These are phyloP conservation scores for Anethum foeniculum DNA, from an alignment of 140 eudicot genomes.

Conservation along the genomic window DNA sequence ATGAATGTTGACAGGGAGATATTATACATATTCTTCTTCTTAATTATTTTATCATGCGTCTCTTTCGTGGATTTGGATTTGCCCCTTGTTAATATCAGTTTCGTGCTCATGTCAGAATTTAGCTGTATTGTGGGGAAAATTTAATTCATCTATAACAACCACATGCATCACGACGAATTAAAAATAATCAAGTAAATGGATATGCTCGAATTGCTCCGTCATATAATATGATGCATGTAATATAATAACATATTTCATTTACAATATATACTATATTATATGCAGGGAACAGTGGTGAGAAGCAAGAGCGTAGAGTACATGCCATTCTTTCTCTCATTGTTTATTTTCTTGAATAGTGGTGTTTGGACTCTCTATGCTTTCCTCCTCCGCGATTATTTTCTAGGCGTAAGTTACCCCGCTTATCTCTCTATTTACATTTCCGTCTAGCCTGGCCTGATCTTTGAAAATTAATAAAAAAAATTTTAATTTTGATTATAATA, in stretches of 20 bases:
- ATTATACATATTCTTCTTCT: no score
- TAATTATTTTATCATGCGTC: no score
- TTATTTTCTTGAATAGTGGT: slow-evolving; percentile 24
- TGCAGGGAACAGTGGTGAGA: slow-evolving; percentile 37
- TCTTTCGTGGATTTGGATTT: background rate
- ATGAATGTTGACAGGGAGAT: background rate
- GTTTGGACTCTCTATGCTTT: slow-evolving; percentile 31
- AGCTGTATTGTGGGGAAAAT: background rate
- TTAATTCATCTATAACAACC: background rate
- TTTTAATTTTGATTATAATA: no score
- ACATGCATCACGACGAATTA: slow-evolving; percentile 2
- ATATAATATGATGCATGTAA: background rate
- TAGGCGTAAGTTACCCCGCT: slow-evolving; percentile 20
- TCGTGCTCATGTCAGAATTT: background rate
- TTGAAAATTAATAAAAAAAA: background rate
- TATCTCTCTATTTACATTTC: background rate
- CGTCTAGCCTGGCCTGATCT: background rate
- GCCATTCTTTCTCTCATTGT: slow-evolving; percentile 43
- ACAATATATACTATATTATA: no score
- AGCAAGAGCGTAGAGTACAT: slow-evolving; percentile 39
- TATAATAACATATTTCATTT: background rate
- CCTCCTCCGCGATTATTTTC: slow-evolving; percentile 22
- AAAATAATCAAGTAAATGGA: background rate
- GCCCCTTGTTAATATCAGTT: background rate
- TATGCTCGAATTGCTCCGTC: background rate